Evolutionary conservation across 345 rosid species (phyloP).

Genomic region (Gossypium australe): DNA sequence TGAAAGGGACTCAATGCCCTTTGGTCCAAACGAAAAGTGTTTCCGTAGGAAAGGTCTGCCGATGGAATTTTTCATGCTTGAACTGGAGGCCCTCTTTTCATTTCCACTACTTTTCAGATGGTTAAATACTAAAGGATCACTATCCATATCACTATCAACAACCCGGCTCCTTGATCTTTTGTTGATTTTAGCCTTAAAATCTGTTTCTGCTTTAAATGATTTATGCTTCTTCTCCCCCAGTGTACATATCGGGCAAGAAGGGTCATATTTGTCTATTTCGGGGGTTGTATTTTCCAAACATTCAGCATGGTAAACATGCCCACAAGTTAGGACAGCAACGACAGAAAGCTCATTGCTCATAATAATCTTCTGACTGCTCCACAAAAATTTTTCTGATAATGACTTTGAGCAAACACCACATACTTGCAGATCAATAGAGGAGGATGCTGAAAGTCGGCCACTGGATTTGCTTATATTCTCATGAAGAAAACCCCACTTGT

Average conservation of each 20-base stretch:
- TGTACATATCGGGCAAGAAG: conserved; percentile 89
- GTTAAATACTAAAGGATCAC: conserved; percentile 41
- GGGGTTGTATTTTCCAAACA: conserved; percentile 84
- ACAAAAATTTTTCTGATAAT: conserved; percentile 65
- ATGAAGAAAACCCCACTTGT: conserved; percentile 38
- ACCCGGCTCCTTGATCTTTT: conserved; percentile 63
- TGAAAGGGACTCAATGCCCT: conserved; percentile 39
- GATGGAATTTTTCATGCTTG: conserved; percentile 53
- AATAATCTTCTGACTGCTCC: conserved; percentile 70
- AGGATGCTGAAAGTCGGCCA: conserved; percentile 33
- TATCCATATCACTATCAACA: conserved; percentile 53
- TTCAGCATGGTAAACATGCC: conserved; percentile 92
- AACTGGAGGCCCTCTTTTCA: conserved; percentile 58
- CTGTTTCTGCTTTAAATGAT: conserved; percentile 66
- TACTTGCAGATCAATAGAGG: conserved; percentile 49
- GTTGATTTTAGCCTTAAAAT: conserved; percentile 51
- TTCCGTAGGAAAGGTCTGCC: conserved; percentile 62
- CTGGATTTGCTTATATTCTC: conserved; percentile 45
- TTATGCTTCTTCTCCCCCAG: conserved; percentile 71
- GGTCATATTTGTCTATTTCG: conserved; percentile 75
- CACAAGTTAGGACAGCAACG: conserved; percentile 79
- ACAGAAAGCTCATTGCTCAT: conserved; percentile 59
- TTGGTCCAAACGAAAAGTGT: conserved; percentile 78
- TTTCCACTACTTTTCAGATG: conserved; percentile 29
- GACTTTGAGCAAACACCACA: conserved; percentile 87